Percentiles rank a stretch among this genome's conserved stretches.
These are phyloP conservation scores for Phytopythium boreale DNA, from an alignment of 352 stramenopile species.

Conservation along the genomic window DNA sequence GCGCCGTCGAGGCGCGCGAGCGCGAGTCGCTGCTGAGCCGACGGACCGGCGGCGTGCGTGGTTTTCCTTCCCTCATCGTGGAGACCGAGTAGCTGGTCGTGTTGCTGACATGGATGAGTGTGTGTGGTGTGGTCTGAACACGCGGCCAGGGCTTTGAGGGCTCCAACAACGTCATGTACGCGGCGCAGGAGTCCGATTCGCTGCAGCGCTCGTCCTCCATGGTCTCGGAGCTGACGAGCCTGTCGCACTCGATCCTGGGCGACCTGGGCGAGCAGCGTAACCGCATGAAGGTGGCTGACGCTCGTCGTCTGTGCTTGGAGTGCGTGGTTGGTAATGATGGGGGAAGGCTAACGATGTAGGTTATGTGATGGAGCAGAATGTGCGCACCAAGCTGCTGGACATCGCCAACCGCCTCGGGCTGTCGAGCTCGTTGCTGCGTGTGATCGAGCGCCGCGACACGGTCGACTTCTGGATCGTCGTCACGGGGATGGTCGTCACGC, in stretches of 20 bases:
- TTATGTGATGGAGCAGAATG: conserved; percentile 35
- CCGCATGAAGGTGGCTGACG: conserved; percentile 62
- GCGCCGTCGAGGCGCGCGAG: conserved; percentile 64
- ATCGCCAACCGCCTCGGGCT: conserved; percentile 83
- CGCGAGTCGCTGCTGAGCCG: conserved; percentile 73
- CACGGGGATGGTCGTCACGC: conserved; percentile 75
- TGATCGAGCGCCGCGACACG: conserved; percentile 80
- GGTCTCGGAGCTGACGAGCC: conserved; percentile 73
- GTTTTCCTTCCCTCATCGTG: not conserved
- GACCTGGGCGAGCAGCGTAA: conserved; percentile 68
- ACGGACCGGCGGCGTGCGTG: conserved; percentile 38
- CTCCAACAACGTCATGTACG: conserved; percentile 69
- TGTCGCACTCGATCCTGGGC: conserved; percentile 69
- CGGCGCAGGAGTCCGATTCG: conserved; percentile 74
- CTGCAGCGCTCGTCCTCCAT: conserved; percentile 76
- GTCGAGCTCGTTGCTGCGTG: conserved; percentile 75
- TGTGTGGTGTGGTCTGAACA: not conserved
- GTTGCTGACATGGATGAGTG: not conserved
- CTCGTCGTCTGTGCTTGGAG: not conserved
- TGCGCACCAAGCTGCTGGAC: conserved; percentile 75
- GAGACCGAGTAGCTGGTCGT: too few species aligned
- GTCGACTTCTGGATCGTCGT: conserved; percentile 86
- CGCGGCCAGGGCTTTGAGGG: conserved; percentile 50
- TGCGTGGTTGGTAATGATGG: not conserved
- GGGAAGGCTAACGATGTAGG: not conserved